phyloP scores from a whole-genome alignment of 2,329 filamentous ascomycete species.

The Claviceps sorghi region DNA sequence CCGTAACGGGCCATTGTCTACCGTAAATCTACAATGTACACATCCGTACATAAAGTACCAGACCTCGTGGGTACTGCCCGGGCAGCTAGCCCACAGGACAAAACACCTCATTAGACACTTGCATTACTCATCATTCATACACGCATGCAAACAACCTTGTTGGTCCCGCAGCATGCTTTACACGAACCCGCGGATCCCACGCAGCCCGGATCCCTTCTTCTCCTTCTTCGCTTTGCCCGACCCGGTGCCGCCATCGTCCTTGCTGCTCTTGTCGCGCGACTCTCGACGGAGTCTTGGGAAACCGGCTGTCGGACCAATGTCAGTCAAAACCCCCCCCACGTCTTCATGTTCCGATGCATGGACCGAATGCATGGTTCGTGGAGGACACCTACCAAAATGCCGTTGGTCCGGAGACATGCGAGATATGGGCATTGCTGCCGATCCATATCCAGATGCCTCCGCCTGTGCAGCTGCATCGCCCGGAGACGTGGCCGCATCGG shows the following conservation, averaged over 20 bases:
- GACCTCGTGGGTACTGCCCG: no score
- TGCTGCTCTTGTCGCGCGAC: conserved; percentile 28
- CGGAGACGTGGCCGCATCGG: conserved; percentile 8
- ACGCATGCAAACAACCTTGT: neutral
- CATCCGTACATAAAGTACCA: no score
- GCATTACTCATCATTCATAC: conserved; percentile 3
- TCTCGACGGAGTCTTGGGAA: conserved; percentile 35
- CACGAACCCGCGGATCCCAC: conserved; percentile 27
- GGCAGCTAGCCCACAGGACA: no score
- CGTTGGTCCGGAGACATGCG: conserved; percentile 25
- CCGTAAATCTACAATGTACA: no score
- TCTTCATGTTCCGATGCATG: neutral
- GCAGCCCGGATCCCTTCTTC: conserved; percentile 23
- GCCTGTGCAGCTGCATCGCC: neutral
- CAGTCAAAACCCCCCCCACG: neutral
- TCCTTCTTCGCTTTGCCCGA: conserved; percentile 19
- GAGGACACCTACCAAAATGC: conserved; percentile 27
- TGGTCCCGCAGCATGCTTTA: conserved; percentile 1
- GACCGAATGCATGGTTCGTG: neutral
- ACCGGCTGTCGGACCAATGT: conserved; percentile 21
- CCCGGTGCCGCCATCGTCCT: conserved; percentile 23
- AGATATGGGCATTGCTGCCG: conserved; percentile 16
- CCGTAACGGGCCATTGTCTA: no score
- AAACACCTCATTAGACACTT: no score
- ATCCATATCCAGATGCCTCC: conserved; percentile 11